phyloP scores from a whole-genome alignment of 495 filamentous ascomycete genomes.

The Penicillium nucicola region DNA sequence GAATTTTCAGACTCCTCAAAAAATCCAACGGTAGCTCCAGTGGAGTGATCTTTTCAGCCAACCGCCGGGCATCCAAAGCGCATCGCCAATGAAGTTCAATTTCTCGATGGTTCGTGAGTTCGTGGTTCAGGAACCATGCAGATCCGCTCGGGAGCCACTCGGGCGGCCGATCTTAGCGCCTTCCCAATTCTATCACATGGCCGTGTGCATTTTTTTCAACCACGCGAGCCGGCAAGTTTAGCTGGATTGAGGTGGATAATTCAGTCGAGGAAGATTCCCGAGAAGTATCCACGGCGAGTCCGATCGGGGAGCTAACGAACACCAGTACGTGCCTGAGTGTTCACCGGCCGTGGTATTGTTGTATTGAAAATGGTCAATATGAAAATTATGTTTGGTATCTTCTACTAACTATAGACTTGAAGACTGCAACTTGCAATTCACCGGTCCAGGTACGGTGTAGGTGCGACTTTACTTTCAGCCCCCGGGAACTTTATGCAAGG shows the following conservation, averaged over 20 bases:
- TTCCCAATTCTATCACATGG: not conserved
- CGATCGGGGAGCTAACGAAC: not conserved
- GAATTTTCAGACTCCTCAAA: too few relatives aligned
- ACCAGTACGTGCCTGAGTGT: not conserved
- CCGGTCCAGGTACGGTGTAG: not conserved
- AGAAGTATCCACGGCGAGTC: not conserved
- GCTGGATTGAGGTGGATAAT: not conserved
- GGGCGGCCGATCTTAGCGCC: conserved; percentile 16
- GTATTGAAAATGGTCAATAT: not conserved
- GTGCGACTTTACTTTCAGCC: not conserved
- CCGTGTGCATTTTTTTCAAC: not conserved
- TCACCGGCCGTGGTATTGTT: not conserved
- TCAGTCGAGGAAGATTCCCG: not conserved
- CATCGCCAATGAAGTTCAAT: not conserved
- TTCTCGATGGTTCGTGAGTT: conserved; percentile 8
- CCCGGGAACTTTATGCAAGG: not conserved
- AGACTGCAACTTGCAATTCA: not conserved
- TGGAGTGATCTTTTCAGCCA: too few relatives aligned
- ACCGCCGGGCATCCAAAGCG: too few relatives aligned
- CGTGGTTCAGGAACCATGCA: conserved; percentile 11
- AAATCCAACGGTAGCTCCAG: too few relatives aligned
- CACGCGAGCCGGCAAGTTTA: not conserved
- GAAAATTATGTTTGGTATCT: too few relatives aligned
- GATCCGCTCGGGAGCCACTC: conserved; percentile 16
- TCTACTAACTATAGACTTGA: too few relatives aligned